These are phyloP conservation scores for Leishmania arabica DNA, from an alignment of 208 protist genomes.

Conservation along the genomic window DNA sequence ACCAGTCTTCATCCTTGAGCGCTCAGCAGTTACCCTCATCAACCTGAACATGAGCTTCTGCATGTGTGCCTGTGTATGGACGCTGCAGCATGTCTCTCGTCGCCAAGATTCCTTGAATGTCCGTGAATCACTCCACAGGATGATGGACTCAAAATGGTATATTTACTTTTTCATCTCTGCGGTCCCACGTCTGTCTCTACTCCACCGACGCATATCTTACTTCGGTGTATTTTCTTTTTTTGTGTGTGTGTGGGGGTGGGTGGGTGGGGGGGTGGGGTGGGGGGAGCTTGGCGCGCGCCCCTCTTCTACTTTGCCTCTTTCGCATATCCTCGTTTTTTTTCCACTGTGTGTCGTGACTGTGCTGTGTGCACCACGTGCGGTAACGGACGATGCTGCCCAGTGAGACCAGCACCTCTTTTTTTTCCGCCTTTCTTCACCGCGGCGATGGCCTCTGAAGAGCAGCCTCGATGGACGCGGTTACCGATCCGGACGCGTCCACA, in stretches of 20 bases:
- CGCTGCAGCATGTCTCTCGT: neutral
- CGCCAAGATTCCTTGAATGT: neutral
- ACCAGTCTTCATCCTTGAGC: neutral
- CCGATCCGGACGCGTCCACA: conserved; percentile 92
- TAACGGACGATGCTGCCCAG: neutral
- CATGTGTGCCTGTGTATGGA: neutral
- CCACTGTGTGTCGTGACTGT: neutral
- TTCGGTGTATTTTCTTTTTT: neutral
- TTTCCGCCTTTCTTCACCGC: neutral
- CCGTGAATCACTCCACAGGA: neutral
- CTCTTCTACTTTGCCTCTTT: neutral
- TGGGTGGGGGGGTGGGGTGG: too few relatives aligned
- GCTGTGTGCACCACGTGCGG: neutral
- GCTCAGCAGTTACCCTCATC: neutral
- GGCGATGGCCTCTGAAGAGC: conserved; percentile 23
- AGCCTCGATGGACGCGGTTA: conserved; percentile 83
- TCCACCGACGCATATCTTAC: neutral
- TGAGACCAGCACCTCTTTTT: neutral
- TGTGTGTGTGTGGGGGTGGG: too few relatives aligned
- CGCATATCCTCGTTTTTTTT: neutral
- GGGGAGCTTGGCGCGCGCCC: neutral
- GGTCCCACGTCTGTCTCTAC: neutral
- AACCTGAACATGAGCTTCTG: neutral
- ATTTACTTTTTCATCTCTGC: neutral
- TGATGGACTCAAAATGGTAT: neutral